Percentiles rank a stretch among this genome's conserved stretches.
These are phyloP conservation scores for Yarrowia keelungensis DNA, from an alignment of 805 yeast species.

Conservation along the genomic window DNA sequence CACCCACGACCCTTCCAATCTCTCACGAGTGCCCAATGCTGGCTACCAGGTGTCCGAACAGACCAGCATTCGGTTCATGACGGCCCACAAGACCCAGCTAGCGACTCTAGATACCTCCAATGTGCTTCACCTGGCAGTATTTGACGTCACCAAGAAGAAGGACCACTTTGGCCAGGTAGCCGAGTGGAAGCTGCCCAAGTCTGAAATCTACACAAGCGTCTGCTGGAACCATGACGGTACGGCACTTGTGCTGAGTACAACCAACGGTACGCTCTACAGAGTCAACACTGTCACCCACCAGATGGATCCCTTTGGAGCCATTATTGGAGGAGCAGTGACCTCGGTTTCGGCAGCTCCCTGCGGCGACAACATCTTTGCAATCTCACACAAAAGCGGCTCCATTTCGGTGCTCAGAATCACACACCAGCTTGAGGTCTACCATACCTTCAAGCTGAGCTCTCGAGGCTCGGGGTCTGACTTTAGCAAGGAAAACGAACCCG, in stretches of 20 bases:
- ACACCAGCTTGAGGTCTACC: conserved; percentile 13
- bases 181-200: conserved; percentile 14
- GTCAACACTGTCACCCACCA: conserved; percentile 4
- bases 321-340: conserved; percentile 23
- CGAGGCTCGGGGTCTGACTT: conserved; percentile 11
- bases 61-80: conserved; percentile 9
- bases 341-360: conserved; percentile 39
- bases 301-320: conserved; percentile 28
- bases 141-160: conserved; percentile 11
- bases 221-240: conserved; percentile 33
- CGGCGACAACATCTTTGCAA: conserved; percentile 39
- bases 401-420: conserved; percentile 25
- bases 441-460: conserved; percentile 30
- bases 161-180: conserved; percentile 8
- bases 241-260: conserved; percentile 9
- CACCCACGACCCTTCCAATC: conserved; percentile 15
- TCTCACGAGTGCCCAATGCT: conserved; percentile 3
- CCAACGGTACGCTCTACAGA: conserved; percentile 25
- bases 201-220: conserved; percentile 21
- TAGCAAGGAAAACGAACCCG: neutral
- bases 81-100: conserved; percentile 19
- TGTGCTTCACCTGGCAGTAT: conserved; percentile 9
- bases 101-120: conserved; percentile 23
- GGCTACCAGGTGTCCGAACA: conserved; percentile 9
- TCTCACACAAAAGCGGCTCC: conserved; percentile 32